Evolutionary conservation across 768 basidiomycete species (phyloP), one percentile per base, ranked within the genome.

Genomic region (Termitomyces sp.): DNA sequence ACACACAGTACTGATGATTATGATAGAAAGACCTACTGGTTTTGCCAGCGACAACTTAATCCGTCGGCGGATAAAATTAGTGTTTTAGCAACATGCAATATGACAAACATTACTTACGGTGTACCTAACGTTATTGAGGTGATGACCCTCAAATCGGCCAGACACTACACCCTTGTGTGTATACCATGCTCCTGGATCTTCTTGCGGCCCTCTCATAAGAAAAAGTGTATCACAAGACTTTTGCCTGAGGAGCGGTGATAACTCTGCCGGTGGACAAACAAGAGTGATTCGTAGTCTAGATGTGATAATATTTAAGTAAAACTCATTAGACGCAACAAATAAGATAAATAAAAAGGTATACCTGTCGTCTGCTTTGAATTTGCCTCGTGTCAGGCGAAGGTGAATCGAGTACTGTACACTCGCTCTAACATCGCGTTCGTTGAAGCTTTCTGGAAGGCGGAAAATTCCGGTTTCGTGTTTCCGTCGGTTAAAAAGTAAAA

Each of bases 131-230:
- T 71, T 67, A 4, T 72, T 65, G n/a, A 62, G 33, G 20, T 71
- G 71, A 35, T 64, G 51, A 32, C 64, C 69, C 51, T 73, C 71
- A 9, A 75, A 49, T 43, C 52, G 72, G 2, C 73, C 76, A 46
- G 62, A 57, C 16, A 76, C 64, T 18, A 70, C 51, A 35, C 68
- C 59, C 18, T 67, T 63, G 1, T 68, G 51, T n/a, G 68, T 64
- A 44, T 71, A 62, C 78, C 78, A 79, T 26, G 77, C 77, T 40
- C 74, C 72, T 36, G 76, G 71, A 66, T 79, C 78, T 23, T 65
- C 63, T 8, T 69, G 66, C 14, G 76, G 79, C 16, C 73, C 73
- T 16, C 71, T 50, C 38, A 66, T 18, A 77, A 61, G n/a, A 71
- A 68, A 32, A 66, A 68, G 32, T 68, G 64, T 55, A 73, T 69